A percentile compares a stretch with the other conserved stretches of the same genome.
These are phyloP conservation scores for Schizonepeta tenuifolia DNA, from an alignment of 257 asterid species.

Conservation along the genomic window DNA sequence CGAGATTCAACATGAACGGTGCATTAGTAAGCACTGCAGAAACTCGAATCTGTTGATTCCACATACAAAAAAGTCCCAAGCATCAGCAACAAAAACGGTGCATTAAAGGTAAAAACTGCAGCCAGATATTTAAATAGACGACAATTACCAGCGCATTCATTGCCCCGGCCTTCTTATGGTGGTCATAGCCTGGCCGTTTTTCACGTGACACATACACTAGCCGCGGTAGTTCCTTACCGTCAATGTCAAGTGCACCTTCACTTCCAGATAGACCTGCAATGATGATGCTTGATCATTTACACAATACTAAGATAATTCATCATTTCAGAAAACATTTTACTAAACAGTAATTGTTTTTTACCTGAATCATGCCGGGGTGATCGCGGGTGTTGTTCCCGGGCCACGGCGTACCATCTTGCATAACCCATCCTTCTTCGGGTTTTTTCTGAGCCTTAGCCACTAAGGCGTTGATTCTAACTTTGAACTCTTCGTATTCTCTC, in stretches of 20 bases:
- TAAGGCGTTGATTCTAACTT: slow-evolving; percentile 35
- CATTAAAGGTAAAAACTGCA: slow-evolving; percentile 11
- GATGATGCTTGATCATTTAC: slow-evolving; percentile 19
- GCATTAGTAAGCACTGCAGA: slow-evolving; percentile 88
- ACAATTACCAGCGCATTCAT: slow-evolving; percentile 35
- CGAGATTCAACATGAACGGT: slow-evolving; percentile 81
- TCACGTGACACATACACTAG: slow-evolving; percentile 39
- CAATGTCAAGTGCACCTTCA: slow-evolving; percentile 40
- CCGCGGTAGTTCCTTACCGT: slow-evolving; percentile 37
- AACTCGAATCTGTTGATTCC: slow-evolving; percentile 44
- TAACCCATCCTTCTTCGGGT: slow-evolving; percentile 47
- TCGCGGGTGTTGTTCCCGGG: slow-evolving; percentile 86
- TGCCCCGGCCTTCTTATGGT: slow-evolving; percentile 38
- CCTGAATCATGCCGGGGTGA: slow-evolving; percentile 94
- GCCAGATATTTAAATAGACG: not conserved
- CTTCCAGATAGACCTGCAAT: slow-evolving; percentile 34
- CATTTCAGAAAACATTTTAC: not conserved
- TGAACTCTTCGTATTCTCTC: slow-evolving; percentile 40
- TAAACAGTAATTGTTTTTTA: not conserved
- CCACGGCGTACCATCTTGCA: slow-evolving; percentile 91
- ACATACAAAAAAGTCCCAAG: slow-evolving; percentile 3
- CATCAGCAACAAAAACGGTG: slow-evolving; percentile 4
- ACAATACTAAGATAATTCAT: not conserved
- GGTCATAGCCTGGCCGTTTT: slow-evolving; percentile 38
- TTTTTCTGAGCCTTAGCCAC: slow-evolving; percentile 37